Base-by-base conservation (phyloP, 1,284 basidiomycete genomes). In the Thelephora terrestris region DNA sequence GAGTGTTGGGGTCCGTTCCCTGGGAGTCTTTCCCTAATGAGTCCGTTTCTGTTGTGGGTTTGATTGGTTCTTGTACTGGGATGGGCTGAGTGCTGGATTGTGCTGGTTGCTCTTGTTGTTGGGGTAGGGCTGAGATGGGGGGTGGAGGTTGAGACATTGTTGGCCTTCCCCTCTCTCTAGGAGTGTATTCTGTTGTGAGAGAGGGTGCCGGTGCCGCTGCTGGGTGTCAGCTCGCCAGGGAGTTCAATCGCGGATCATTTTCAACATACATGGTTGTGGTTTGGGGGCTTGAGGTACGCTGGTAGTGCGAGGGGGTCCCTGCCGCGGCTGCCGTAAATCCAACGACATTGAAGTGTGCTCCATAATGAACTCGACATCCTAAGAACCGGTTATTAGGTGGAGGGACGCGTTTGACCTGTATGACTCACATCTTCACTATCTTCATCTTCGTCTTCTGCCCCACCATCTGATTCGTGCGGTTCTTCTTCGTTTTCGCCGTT, bases 171-270 rank as follows among this genome's bases (percentile, higher is more conserved):
- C 91, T 74, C 51, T 87, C 77, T n/a, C 84, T 79, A 7, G 88
- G 89, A 0, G 85, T 91, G 64, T 95, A 94, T 66, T 95, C 92
- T 7, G 91, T 93, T 17, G 90, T 90, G 47, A 92, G 71, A 50
- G 85, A 76, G 1, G 81, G 79, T 43, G 71, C 74, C 9, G 73
- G 70, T 23, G 69, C 68, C 67, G 58, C 53, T 39, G 53, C 60
- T 55, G 45, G 36, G 10, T 35, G 43, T 52, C 25, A 52, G 44
- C 42, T 10, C 39, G n/a, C 12, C 14, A 23, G 38, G 24, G 29
- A 10, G 23, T 12, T 18, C 7, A 6, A 36, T 42, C n/a, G 23
- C 27, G 36, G 7, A 27, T 27, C 5, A 38, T 1, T 23, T 3
- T 14, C 29, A 14, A 54, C 55, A 45, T 55, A 73, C 75, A 68